Conservation (phyloP, 2,329 filamentous ascomycete genomes). For the Cladophialophora chaetospira region DNA sequence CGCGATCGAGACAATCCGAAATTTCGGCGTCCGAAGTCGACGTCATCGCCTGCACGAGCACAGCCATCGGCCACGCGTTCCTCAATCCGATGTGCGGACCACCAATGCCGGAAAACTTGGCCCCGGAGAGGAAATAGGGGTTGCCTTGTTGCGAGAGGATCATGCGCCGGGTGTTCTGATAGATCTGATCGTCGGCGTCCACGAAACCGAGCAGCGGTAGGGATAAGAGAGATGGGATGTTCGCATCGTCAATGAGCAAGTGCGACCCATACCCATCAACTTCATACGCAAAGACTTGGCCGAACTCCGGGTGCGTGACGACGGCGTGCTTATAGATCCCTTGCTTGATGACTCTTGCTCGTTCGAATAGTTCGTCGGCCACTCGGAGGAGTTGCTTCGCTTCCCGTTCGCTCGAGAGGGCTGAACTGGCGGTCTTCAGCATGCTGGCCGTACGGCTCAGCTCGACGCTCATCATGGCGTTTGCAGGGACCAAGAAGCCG, state of each 20-base stretch:
- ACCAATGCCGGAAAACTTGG: constrained; percentile 82
- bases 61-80: constrained; percentile 96
- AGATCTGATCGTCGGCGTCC: constrained; percentile 64
- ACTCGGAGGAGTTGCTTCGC: constrained; percentile 41
- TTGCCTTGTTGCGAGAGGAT: constrained; percentile 75
- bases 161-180: constrained; percentile 86
- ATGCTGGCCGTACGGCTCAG: constrained; percentile 72
- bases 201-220: constrained; percentile 59
- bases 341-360: constrained; percentile 67
- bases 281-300: constrained; percentile 65
- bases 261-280: constrained; percentile 65
- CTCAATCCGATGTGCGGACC: constrained; percentile 77
- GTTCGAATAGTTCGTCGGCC: constrained; percentile 52
- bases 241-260: constrained; percentile 68
- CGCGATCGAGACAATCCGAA: constrained; percentile 66
- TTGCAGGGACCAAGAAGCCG: constrained; percentile 91
- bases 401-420: constrained; percentile 1
- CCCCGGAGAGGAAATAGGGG: constrained; percentile 81
- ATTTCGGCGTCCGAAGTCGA: constrained; percentile 76
- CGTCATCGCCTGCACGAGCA: constrained; percentile 89
- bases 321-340: constrained; percentile 86
- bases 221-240: constrained; percentile 63
- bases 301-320: constrained; percentile 52
- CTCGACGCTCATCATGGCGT: constrained; percentile 94
- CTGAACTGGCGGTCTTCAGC: constrained; percentile 52